Evolutionary conservation across 495 filamentous ascomycete genomes (phyloP).

Genomic region (Penicilliopsis zonata): DNA sequence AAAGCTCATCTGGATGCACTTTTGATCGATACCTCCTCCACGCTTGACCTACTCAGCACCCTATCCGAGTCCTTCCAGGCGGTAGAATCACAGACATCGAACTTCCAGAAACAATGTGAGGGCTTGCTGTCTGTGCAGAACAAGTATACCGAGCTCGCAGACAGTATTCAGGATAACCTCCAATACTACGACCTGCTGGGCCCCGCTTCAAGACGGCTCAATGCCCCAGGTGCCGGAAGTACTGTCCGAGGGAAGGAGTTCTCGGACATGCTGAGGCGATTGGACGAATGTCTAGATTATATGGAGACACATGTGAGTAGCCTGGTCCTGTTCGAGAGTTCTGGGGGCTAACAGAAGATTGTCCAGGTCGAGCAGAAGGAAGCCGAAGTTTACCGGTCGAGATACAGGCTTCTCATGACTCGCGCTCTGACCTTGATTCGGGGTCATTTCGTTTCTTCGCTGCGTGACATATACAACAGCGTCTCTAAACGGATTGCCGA

Average conservation of each 20-base stretch:
- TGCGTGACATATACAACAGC: slow-evolving; percentile 58
- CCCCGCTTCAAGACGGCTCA: slow-evolving; percentile 75
- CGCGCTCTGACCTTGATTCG: slow-evolving; percentile 70
- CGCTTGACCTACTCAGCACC: slow-evolving; percentile 59
- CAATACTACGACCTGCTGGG: slow-evolving; percentile 89
- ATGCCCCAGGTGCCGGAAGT: slow-evolving; percentile 79
- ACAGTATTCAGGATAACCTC: slow-evolving; percentile 72
- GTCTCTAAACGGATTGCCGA: slow-evolving; percentile 59
- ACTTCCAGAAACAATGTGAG: slow-evolving; percentile 85
- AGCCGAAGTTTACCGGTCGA: slow-evolving; percentile 64
- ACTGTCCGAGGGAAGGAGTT: slow-evolving; percentile 72
- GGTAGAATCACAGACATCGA: slow-evolving; percentile 81
- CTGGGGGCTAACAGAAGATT: slow-evolving; percentile 10
- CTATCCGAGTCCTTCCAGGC: slow-evolving; percentile 73
- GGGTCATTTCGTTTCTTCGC: slow-evolving; percentile 65
- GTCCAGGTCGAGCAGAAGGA: slow-evolving; percentile 69
- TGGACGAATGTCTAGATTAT: slow-evolving; percentile 83
- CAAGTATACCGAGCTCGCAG: slow-evolving; percentile 60
- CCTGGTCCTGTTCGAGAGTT: too few species aligned
- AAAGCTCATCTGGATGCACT: slow-evolving; percentile 71
- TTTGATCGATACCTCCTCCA: slow-evolving; percentile 58
- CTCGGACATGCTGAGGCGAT: slow-evolving; percentile 67
- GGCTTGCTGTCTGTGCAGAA: slow-evolving; percentile 68
- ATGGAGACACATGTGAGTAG: slow-evolving; percentile 68
- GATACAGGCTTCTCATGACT: slow-evolving; percentile 58